phyloP scores from a whole-genome alignment of 148 eudicot species.

The Tetragonia tetragonoides region DNA sequence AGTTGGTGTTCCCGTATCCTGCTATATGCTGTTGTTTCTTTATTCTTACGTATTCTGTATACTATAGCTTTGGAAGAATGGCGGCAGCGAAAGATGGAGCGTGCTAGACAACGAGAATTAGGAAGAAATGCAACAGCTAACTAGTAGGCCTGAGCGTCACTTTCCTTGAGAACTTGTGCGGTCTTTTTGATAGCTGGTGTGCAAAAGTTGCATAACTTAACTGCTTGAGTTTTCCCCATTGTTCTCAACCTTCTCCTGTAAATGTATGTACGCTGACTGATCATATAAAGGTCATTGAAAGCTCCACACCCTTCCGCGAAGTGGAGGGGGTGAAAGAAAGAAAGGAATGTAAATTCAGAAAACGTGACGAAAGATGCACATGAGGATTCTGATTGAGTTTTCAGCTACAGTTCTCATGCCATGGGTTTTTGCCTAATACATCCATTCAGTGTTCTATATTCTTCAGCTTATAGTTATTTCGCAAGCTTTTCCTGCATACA shows the following conservation, averaged over 20 bases:
- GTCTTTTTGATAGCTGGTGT: slow-evolving; percentile 7
- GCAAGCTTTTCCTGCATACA: too few species aligned
- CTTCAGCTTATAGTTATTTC: too few species aligned
- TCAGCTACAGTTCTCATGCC: background rate
- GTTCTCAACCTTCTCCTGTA: background rate
- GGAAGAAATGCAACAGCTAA: slow-evolving; percentile 50
- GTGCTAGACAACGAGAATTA: slow-evolving; percentile 71
- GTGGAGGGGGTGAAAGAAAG: background rate
- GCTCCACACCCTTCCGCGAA: background rate
- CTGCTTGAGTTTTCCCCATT: background rate
- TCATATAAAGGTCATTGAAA: background rate
- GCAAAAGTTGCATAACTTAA: background rate
- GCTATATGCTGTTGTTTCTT: background rate
- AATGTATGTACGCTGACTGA: background rate
- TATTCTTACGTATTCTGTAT: background rate
- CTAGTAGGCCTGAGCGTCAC: slow-evolving; percentile 20
- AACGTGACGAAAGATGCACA: background rate
- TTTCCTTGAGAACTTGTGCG: background rate
- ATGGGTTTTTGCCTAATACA: background rate
- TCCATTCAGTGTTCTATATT: too few species aligned
- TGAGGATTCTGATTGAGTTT: background rate
- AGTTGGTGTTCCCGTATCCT: background rate
- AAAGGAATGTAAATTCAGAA: too few species aligned
- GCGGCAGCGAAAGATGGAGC: slow-evolving; percentile 91
- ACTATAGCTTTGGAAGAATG: slow-evolving; percentile 80